These are phyloP conservation scores for Ostreobium quekettii DNA, from an alignment of 139 green algal genomes.

Conservation along the genomic window DNA sequence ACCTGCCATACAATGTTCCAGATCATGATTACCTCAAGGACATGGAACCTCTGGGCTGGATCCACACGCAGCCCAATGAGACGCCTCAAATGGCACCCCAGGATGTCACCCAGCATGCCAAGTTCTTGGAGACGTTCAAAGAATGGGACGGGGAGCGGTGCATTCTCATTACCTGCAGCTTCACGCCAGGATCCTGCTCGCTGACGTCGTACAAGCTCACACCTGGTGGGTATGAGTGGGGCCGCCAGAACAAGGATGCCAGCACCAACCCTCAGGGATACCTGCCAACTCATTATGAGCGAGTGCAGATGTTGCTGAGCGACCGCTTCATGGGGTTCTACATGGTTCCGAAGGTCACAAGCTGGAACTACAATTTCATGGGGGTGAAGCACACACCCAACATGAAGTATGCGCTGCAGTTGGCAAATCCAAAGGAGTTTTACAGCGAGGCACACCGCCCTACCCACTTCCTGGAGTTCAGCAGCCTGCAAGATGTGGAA, in stretches of 20 bases:
- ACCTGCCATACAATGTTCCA: constrained; percentile 76
- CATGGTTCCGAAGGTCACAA: constrained; percentile 82
- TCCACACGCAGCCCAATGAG: constrained; percentile 98
- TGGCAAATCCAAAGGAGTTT: constrained; percentile 89
- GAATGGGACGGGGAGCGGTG: constrained; percentile 95
- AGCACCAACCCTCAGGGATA: constrained; percentile 77
- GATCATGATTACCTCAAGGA: constrained; percentile 95
- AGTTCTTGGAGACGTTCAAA: constrained; percentile 89
- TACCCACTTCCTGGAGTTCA: constrained; percentile 97
- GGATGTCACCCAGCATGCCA: constrained; percentile 86
- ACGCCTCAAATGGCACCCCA: constrained; percentile 80
- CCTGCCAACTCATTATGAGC: constrained; percentile 90
- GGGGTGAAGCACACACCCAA: constrained; percentile 54
- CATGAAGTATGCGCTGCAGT: constrained; percentile 73
- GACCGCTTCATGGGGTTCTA: constrained; percentile 98
- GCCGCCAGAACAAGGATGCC: constrained; percentile 77
- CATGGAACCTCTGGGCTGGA: constrained; percentile 96
- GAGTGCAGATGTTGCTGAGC: constrained; percentile 94
- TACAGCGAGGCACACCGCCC: constrained; percentile 86
- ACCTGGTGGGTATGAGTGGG: constrained; percentile 82
- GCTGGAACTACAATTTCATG: constrained; percentile 99
- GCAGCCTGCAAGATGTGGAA: constrained; percentile 76
- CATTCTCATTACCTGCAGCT: constrained; percentile 85
- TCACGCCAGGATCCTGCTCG: constrained; percentile 91
- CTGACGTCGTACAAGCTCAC: constrained; percentile 98